Percentiles rank a stretch among this genome's conserved stretches.
Evolutionary conservation across 148 eudicot genomes (phyloP).

Genomic region (Rhododendron ferrugineum): DNA sequence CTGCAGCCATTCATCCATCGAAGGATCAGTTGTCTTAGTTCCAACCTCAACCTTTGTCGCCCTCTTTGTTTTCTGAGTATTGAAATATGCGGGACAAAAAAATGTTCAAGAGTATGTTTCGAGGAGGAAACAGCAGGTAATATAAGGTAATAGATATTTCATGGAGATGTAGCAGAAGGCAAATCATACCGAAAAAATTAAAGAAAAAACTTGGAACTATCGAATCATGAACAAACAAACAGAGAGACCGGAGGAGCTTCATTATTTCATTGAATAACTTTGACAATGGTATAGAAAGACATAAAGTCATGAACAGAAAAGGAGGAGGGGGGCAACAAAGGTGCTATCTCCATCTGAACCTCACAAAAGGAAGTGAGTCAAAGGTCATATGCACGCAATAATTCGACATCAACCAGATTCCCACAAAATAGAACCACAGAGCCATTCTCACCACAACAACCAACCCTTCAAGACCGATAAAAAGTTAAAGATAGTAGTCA

Average conservation of each 20-base stretch:
- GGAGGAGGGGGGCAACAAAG: not conserved
- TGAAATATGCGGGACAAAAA: not conserved
- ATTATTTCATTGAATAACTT: not conserved
- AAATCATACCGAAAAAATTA: not conserved
- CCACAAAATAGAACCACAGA: not conserved
- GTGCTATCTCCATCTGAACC: not conserved
- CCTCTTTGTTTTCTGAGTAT: slow-evolving; percentile 73
- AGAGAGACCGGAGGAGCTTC: not conserved
- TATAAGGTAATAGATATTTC: not conserved
- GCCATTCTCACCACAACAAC: not conserved
- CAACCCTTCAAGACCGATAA: not conserved
- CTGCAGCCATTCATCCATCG: slow-evolving; percentile 97
- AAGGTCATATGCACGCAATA: not conserved
- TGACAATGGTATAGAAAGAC: not conserved
- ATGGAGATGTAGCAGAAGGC: not conserved
- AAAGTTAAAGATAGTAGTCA: not conserved
- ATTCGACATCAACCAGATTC: not conserved
- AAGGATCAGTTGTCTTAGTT: slow-evolving; percentile 73
- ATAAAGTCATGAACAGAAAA: not conserved
- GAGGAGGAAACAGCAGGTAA: not conserved
- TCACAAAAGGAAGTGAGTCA: not conserved
- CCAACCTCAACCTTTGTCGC: slow-evolving; percentile 95
- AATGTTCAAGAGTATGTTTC: not conserved
- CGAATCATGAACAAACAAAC: not conserved
- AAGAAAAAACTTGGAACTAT: not conserved